phyloP scores from a whole-genome alignment of 441 rosid genomes.

The Adansonia rubrostipa region DNA sequence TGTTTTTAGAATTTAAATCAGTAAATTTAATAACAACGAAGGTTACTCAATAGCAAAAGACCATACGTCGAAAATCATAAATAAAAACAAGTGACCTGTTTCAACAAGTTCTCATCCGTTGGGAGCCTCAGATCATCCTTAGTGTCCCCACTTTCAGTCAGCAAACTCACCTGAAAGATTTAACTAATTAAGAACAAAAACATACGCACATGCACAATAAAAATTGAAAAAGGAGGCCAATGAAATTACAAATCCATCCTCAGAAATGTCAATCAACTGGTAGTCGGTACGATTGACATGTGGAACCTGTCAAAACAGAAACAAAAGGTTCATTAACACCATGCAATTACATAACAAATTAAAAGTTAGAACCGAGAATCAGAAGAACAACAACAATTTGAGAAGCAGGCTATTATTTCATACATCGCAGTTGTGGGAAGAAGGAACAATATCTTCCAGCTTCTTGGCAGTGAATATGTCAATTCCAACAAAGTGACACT shows the following conservation, averaged over 20 bases:
- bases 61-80: not conserved
- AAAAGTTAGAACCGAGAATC: not conserved
- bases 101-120: not conserved
- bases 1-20: slow-evolving; percentile 4
- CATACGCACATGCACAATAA: not conserved
- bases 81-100: slow-evolving; percentile 1
- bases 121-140: slow-evolving; percentile 17
- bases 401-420: not conserved
- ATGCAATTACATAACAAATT: not conserved
- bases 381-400: not conserved
- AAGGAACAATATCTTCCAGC: slow-evolving; percentile 15
- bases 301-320: slow-evolving; percentile 61
- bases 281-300: slow-evolving; percentile 86
- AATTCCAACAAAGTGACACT: slow-evolving; percentile 5
- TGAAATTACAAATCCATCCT: slow-evolving; percentile 73
- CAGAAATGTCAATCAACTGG: slow-evolving; percentile 45
- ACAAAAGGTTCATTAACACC: not conserved
- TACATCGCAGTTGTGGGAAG: slow-evolving; percentile 15
- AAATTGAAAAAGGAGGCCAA: not conserved
- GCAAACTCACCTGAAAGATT: slow-evolving; percentile 15
- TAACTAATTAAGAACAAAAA: not conserved
- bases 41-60: not conserved
- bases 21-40: not conserved
- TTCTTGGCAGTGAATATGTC: slow-evolving; percentile 5
- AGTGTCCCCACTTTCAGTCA: slow-evolving; percentile 8